Base-by-base conservation (phyloP, 345 rosid genomes). In the Eucalyptus cloeziana region DNA sequence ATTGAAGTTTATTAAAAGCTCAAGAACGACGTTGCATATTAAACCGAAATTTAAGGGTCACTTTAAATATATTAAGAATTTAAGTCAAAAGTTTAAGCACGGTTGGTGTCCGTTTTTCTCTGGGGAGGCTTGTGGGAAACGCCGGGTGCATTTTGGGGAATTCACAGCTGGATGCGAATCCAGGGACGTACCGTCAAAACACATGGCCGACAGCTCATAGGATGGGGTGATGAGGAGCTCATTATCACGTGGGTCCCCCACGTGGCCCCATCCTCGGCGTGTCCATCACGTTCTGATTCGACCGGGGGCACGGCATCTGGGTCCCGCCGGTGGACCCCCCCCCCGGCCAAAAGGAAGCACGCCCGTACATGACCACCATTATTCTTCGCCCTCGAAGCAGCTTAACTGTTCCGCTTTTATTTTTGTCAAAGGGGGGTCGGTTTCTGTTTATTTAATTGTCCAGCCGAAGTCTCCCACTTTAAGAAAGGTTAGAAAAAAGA, bases 21-120 rank as follows among this genome's bases (percentile, higher is more conserved):
- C 6, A 25, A 27, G 7, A 19, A 17, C 1, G 8, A 51, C 1
- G 3, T 51, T 17, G 0, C 2, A 9, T 3, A 22, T 22, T 54
- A 19, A 8, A 22, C 0, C 22, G 8, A 54, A 54, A 54, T 22
- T 54, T 11, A 54, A 54, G 4, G 2, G 8, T 8, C 4, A 22
- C 11, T 3, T 56, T 17, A 17, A 51, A 17, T 1, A 3, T 1
- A 17, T 51, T 51, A 17, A 58, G 24, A 5, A 56, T 10, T 24
- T 25, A 21, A 58, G 2, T 25, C 4, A 60, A 60, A 27, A 27
- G 14, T 27, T 2, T 4, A 56, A 4, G 62, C 30, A 56, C 62
- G 62, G 62, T 56, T 56, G 10, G 5, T 56, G 62, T 56, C 62
- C 30, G 62, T 56, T 9, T 22, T 56, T 10, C 30, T 64, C 5